Conservation (phyloP, 2,329 filamentous ascomycete species). For the Fusarium guadeloupense region DNA sequence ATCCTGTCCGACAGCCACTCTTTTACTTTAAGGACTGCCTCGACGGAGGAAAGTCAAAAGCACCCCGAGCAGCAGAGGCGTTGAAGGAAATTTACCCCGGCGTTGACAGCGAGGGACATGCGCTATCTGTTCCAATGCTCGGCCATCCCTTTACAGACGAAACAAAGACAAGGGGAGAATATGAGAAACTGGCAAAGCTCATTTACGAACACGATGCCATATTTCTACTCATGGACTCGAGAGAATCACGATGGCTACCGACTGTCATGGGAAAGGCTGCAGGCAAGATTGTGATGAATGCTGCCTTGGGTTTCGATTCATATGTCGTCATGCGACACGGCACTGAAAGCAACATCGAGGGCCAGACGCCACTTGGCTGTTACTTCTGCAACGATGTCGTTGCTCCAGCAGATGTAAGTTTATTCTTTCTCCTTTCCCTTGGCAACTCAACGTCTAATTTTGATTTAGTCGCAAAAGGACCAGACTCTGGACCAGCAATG, state of each 20-base stretch:
- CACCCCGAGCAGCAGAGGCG: conserved; percentile 79
- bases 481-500: conserved; percentile 97
- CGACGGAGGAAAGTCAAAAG: conserved; percentile 85
- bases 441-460: conserved; percentile 4
- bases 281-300: conserved; percentile 96
- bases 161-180: conserved; percentile 74
- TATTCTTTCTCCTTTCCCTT: background rate
- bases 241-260: conserved; percentile 94
- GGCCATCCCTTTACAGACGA: conserved; percentile 87
- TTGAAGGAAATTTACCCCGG: conserved; percentile 90
- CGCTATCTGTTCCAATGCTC: conserved; percentile 91
- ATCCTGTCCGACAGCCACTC: conserved; percentile 92
- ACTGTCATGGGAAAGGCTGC: conserved; percentile 95
- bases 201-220: conserved; percentile 89
- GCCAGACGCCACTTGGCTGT: conserved; percentile 80
- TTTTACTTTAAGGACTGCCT: conserved; percentile 92
- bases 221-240: conserved; percentile 96
- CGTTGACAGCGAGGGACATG: conserved; percentile 81
- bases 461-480: conserved; percentile 82
- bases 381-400: conserved; percentile 99
- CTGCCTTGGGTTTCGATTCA: conserved; percentile 93
- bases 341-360: conserved; percentile 64
- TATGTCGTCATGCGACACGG: conserved; percentile 98
- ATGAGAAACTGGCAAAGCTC: conserved; percentile 75
- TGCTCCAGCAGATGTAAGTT: conserved; percentile 86